A percentile compares a stretch with the other conserved stretches of the same genome.
phyloP scores from a whole-genome alignment of 768 basidiomycete genomes.

The Leucosporidium scottii region DNA sequence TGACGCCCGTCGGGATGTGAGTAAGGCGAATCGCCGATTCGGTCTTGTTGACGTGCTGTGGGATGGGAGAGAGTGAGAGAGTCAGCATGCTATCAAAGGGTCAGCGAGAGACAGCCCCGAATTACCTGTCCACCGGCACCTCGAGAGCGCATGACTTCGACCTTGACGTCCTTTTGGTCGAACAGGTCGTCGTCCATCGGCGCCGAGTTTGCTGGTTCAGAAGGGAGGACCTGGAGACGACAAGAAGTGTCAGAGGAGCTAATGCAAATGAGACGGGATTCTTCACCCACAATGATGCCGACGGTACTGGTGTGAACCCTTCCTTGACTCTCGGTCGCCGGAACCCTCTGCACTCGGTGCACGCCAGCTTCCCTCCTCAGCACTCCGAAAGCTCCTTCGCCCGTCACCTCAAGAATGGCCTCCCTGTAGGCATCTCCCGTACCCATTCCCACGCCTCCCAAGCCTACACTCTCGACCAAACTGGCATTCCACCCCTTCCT shows the following conservation, averaged over 20 bases:
- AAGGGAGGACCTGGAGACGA: slow-evolving; percentile 65
- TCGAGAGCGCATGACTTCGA: slow-evolving; percentile 93
- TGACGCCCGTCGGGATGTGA: slow-evolving; percentile 84
- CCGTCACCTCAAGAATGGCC: slow-evolving; percentile 70
- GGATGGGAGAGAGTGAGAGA: not conserved
- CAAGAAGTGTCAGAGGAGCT: not conserved
- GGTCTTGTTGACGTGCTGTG: slow-evolving; percentile 93
- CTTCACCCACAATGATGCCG: slow-evolving; percentile 61
- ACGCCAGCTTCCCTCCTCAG: slow-evolving; percentile 90
- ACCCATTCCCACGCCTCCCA: slow-evolving; percentile 16
- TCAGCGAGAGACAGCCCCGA: too few relatives aligned
- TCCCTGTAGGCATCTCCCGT: slow-evolving; percentile 53
- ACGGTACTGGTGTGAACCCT: slow-evolving; percentile 88
- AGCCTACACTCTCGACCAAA: slow-evolving; percentile 33
- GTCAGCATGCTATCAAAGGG: too few relatives aligned
- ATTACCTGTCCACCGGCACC: slow-evolving; percentile 98
- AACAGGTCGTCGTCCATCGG: slow-evolving; percentile 65
- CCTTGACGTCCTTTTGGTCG: slow-evolving; percentile 65
- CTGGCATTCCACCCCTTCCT: slow-evolving; percentile 55
- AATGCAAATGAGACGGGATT: slow-evolving; percentile 1
- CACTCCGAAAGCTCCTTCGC: slow-evolving; percentile 66
- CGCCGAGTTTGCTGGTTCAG: slow-evolving; percentile 58
- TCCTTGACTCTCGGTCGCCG: slow-evolving; percentile 79
- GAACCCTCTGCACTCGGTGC: slow-evolving; percentile 89
- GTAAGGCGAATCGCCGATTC: slow-evolving; percentile 95